Base-by-base conservation (phyloP, 2,329 filamentous ascomycete species). In the Penicillium sp. region DNA sequence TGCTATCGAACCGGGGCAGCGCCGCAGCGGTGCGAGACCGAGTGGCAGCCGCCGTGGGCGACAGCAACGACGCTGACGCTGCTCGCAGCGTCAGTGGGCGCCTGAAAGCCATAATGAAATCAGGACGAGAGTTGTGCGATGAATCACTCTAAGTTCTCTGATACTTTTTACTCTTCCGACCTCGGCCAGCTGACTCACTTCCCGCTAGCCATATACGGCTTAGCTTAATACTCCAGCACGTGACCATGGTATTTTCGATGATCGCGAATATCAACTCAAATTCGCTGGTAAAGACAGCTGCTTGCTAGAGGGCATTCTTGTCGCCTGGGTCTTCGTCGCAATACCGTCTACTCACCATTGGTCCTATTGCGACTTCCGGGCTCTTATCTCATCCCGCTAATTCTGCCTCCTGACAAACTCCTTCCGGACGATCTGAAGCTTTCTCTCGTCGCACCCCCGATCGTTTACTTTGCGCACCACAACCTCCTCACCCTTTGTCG, bases 61-160 rank as follows among this genome's bases (percentile, higher is more conserved):
- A 64, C 28, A 60, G 55, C 50, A 65, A 62, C 39, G 64, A 58
- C 56, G 58, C 60, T 49, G 65, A 63, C 56, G 63, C 64, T 56
- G 63, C 63, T 40, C 62, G 61, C 55, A 68, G 62, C 61, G 66
- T 63, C 62, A 69, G 56, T 55, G 67, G 61, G 54, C 62, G 66
- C 54, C 67, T 65, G 61, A 71, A 70, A 62, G 67, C 67, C 70
- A 73, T 73, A 47, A 47, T 62, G 50, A 29, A 28, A 53, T 54
- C 49, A 48, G 49, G 33, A 53, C 42, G 54, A 52, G 46, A 29
- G 53, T 53, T 55, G 58, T 58, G 53, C 50, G 58, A 59, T 61
- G 59, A 61, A 57, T 61, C 57, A 61, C 54, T 59, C 42, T 45
- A 55, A 47, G 50, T 46, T 56, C 55, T 57, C 60, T 57, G 51